Conservation (phyloP, 2,329 filamentous ascomycete genomes). For the Penicillium sp. region DNA sequence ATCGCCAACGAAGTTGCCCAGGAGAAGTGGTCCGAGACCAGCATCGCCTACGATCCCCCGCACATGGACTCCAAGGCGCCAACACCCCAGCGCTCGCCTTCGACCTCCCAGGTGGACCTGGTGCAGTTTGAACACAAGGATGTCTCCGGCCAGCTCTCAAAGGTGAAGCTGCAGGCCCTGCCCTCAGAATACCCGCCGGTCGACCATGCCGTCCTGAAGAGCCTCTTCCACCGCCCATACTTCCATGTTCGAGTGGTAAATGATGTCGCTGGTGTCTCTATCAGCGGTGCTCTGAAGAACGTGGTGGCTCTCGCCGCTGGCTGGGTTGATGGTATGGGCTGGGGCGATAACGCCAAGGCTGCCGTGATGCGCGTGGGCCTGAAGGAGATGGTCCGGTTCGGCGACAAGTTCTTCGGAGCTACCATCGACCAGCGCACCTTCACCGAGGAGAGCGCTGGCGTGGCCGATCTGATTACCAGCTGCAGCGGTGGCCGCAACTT, state of each 20-base stretch:
- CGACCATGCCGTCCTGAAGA: constrained; percentile 77
- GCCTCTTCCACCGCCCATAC: constrained; percentile 91
- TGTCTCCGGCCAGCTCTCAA: constrained; percentile 63
- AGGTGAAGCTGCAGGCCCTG: constrained; percentile 69
- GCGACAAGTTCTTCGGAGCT: constrained; percentile 85
- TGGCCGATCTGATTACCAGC: constrained; percentile 92
- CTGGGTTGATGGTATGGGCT: constrained; percentile 91
- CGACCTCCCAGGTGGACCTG: constrained; percentile 50
- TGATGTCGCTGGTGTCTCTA: constrained; percentile 94
- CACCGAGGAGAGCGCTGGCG: constrained; percentile 93
- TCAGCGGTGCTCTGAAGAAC: constrained; percentile 94
- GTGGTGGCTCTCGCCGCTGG: constrained; percentile 91
- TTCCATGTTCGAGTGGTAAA: constrained; percentile 94
- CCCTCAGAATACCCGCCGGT: constrained; percentile 81
- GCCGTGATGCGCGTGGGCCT: constrained; percentile 95
- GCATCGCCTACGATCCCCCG: constrained; percentile 92
- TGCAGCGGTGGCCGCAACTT: constrained; percentile 92
- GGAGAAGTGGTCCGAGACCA: constrained; percentile 97
- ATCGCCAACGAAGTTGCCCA: constrained; percentile 91
- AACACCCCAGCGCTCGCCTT: constrained; percentile 56
- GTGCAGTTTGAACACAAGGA: constrained; percentile 63
- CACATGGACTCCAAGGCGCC: constrained; percentile 78
- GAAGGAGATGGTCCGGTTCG: constrained; percentile 94
- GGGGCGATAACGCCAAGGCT: constrained; percentile 99
- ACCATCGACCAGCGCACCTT: constrained; percentile 81